These are phyloP conservation scores for Pluteus cervinus DNA, from an alignment of 768 basidiomycete species.

Conservation along the genomic window DNA sequence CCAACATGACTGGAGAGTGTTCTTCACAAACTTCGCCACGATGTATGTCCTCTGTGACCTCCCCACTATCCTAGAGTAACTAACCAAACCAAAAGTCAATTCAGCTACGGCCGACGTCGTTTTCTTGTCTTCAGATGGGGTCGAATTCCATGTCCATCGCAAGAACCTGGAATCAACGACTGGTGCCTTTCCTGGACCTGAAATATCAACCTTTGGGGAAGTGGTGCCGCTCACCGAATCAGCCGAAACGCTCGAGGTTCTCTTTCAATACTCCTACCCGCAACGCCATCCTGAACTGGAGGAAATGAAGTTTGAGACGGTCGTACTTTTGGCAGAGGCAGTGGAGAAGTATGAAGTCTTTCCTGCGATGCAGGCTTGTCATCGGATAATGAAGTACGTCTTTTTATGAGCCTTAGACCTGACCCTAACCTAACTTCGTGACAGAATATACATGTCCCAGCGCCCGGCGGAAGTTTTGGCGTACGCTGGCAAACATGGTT, in stretches of 20 bases:
- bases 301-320: neutral
- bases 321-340: conserved; percentile 15
- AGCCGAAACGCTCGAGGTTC: conserved; percentile 7
- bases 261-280: conserved; percentile 12
- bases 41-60: too few species aligned
- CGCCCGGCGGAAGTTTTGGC: conserved; percentile 7
- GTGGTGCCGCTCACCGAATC: conserved; percentile 9
- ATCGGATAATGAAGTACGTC: conserved; percentile 12
- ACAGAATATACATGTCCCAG: neutral
- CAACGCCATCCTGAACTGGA: conserved; percentile 9
- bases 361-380: conserved; percentile 17
- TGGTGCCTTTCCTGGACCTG: conserved; percentile 7
- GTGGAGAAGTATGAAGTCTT: conserved; percentile 19
- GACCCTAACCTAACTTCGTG: neutral
- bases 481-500: conserved; percentile 6
- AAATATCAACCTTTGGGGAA: conserved; percentile 6
- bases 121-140: conserved; percentile 8
- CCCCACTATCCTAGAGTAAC: too few species aligned
- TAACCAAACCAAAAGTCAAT: too few species aligned
- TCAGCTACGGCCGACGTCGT: conserved; percentile 5
- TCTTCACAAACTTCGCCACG: too few species aligned
- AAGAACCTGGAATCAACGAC: conserved; percentile 8
- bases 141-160: conserved; percentile 8
- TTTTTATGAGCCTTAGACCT: neutral
- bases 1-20: too few species aligned